Base-by-base conservation (phyloP, 2,329 filamentous ascomycete species). In the Ascochyta koolunga region DNA sequence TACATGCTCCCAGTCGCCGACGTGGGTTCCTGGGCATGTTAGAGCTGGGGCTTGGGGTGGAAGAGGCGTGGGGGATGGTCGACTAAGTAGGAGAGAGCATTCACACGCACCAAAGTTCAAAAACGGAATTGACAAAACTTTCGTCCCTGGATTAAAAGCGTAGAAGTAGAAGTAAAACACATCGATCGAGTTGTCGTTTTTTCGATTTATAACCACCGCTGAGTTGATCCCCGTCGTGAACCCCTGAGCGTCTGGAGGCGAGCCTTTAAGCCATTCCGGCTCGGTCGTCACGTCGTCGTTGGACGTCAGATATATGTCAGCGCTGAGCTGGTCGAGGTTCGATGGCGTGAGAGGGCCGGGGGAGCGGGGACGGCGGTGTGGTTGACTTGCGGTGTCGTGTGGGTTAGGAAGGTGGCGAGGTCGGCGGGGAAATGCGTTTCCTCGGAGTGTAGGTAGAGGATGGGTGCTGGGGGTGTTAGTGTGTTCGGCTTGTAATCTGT, bases 1-100 rank as follows among this genome's bases (percentile, higher is more conserved):
- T 49, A 82, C 86, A 68, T 88, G 85, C 66, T 88, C 86, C 85
- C 84, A 86, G 65, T 87, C 85, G 8, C 86, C 86, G 25, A 89
- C 82, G 67, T 89, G 86, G 66, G 86, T 80, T 10, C 77, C 78
- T 62, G 65, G 59, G 10, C 18, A 5, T 5, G 3, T 21, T 10
- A 16, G 35, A 21, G 21, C 22, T 24, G n/a, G n/a, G n/a, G n/a
- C n/a, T n/a, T n/a, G n/a, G n/a, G n/a, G n/a, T n/a, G n/a, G n/a
- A n/a, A n/a, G n/a, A n/a, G n/a, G n/a, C n/a, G n/a, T n/a, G n/a
- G n/a, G n/a, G n/a, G n/a, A n/a, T n/a, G n/a, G n/a, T n/a, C n/a
- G n/a, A n/a, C n/a, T n/a, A n/a, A n/a, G n/a, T n/a, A n/a, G n/a
- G n/a, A n/a, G n/a, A n/a, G n/a, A n/a, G n/a, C n/a, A n/a, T n/a